Base-by-base conservation (phyloP, 805 yeast species). In the Metschnikowia cerradonensis region DNA sequence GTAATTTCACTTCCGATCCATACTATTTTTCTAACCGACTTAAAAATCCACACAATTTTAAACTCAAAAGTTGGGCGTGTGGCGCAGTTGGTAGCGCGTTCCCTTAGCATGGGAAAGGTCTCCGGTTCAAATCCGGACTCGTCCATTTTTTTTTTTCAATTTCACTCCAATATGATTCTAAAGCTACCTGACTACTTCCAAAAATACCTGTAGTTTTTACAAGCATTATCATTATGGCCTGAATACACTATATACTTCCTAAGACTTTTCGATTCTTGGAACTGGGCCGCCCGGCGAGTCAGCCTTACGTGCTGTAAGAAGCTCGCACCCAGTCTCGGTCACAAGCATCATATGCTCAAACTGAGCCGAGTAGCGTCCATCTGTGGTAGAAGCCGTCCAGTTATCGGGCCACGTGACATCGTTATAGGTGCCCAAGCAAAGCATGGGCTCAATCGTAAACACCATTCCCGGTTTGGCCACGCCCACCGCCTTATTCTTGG, bases 371-470 rank as follows among this genome's bases (percentile, higher is more conserved):
- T 80, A 75, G 63, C 82, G 81, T 49, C 99, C 99, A 65, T 94
- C 99, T 38, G 83, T 83, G 15, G 99, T 94, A 15, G 82, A 81
- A 1, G 96, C 82, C 4, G 99, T 94, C 99, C 99, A 94, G 68
- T 89, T 87, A 68, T 94, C 99, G 2, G 99, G 99, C 99, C 99
- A 94, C 50, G 83, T 75, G 52, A 79, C 70, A 68, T 91, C 98
- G 63, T 81, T 81, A 73, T 81, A 86, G 0, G 86, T 73, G 7
- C 99, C 99, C 57, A 83, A 73, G 65, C 89, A 87, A 59, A 94
- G 81, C 99, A 94, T 94, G 42, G 99, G 99, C 71, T 94, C 99
- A 51, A 94, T 89, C 20, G 99, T 94, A 76, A 94, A 94, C 13
- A 88, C 90, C 86, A 91, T 88, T 20, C 99, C 99, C 20, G 96